Percentiles rank a stretch among this genome's conserved stretches.
phyloP scores from a whole-genome alignment of 352 stramenopile genomes.

The Globisporangium cystogenes region DNA sequence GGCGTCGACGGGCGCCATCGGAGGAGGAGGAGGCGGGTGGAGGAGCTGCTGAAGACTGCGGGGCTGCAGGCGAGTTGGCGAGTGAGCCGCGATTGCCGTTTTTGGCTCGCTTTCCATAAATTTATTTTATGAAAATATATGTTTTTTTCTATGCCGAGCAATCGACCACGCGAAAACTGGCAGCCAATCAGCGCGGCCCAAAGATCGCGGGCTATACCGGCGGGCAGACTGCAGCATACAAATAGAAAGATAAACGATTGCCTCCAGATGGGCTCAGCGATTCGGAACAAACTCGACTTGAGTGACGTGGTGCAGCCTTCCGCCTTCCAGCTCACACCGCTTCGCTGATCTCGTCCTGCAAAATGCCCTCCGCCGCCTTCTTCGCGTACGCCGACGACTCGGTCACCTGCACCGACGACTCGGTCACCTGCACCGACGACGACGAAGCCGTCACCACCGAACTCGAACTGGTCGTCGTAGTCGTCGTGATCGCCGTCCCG shows the following conservation, averaged over 20 bases:
- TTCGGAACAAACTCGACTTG: not conserved
- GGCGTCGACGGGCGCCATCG: not conserved
- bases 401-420: slow-evolving; percentile 3
- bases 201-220: not conserved
- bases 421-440: too few relatives aligned
- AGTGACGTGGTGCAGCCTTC: not conserved
- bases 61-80: not conserved
- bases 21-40: not conserved
- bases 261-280: not conserved
- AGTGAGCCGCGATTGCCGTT: not conserved
- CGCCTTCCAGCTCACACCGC: slow-evolving; percentile 30
- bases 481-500: not conserved
- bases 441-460: not conserved
- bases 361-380: slow-evolving; percentile 44
- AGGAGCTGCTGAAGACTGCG: not conserved
- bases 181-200: not conserved
- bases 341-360: slow-evolving; percentile 57
- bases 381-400: slow-evolving; percentile 1
- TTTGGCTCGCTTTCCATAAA: not conserved
- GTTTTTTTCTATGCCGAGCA: not conserved
- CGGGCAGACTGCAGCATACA: not conserved
- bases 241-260: not conserved
- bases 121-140: too few relatives aligned
- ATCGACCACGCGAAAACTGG: not conserved
- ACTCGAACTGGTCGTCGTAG: not conserved